Base-by-base conservation (phyloP, 129 eudicot species). In the Artemisia annua region DNA sequence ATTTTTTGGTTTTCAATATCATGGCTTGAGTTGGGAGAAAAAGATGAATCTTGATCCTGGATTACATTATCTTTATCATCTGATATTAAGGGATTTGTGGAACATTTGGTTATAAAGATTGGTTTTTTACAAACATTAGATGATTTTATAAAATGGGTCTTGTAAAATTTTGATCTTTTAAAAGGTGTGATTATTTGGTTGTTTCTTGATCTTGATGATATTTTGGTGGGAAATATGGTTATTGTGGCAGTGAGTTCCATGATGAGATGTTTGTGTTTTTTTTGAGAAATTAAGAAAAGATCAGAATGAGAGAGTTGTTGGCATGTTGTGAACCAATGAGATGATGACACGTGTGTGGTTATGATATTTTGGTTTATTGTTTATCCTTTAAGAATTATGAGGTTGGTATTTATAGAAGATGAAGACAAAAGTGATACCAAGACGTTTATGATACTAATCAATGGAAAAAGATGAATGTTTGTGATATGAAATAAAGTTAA, bases 41-140 rank as follows among this genome's bases (percentile, higher is more conserved):
- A 1, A 7, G 44, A 48, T 57, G 82, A 72, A 69, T 81, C 82
- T 60, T 83, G 83, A 18, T 86, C 87, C 49, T 78, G 49, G 7
- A 76, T 82, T 15, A 83, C 75, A 63, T 81, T 83, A 5, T 83
- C 84, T 72, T 50, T 86, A 24, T 87, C 83, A 63, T 78, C 78
- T 44, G 78, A 78, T 44, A 86, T 82, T 77, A 80, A 70, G 39
- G 91, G 87, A 51, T 85, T 88, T 46, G 86, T 78, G 58, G 91
- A 86, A 81, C 93, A 88, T 62, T 64, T 80, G 64, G 82, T 66
- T 62, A 82, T 59, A 72, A 84, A 83, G 60, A 65, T 71, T 51
- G 82, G 44, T 74, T 39, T 70, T 61, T 69, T 69, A 71, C 32
- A 69, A 11, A 61, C 71, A 75, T 80, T 73, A 50, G 74, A 74